Base-by-base conservation (phyloP, 306 rosid genomes). In the Lathyrus aphaca region DNA sequence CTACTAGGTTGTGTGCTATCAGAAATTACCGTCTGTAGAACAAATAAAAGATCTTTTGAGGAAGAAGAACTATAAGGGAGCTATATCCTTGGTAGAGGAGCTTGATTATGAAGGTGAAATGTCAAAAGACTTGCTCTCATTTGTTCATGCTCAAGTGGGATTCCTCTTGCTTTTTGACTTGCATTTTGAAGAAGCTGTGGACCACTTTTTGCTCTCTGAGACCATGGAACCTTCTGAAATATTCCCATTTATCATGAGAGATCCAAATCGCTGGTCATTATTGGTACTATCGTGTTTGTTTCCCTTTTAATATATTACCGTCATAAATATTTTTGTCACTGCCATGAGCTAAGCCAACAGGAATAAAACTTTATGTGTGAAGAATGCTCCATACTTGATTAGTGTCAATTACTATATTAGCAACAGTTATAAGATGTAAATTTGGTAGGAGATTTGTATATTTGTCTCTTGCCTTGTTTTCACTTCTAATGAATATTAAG, bases 201-300 rank as follows among this genome's bases (percentile, higher is more conserved):
- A 90, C 65, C 98, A 94, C 80, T 90, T 94, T 77, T 80, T 94
- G 85, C 96, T 72, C 63, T 90, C 98, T 10, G 89, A 85, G 78
- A 88, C 95, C 4, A 87, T 94, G 96, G 91, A 90, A 81, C 98
- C 98, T 64, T 90, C 98, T 70, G 98, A 94, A 90, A 48, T 90
- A 65, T 94, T 94, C 84, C 96, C 98, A 49, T 94, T 94, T 69
- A 89, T 94, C 69, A 85, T 88, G 97, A 87, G 85, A 68, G 98
- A 90, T 80, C 98, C 98, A 49, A 94, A 94, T 87, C 96, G 97
- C 51, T 94, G 98, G 98, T 94, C 97, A 42, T 79, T 94, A 53
- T 91, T 94, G 98, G 98, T 94, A 72, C 55, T 73, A 30, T 73
- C 60, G 32, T 75, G 54, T 15, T 69, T 60, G 39, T 73, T 27